Evolutionary conservation across 352 stramenopile species (phyloP).

Genomic region (Achlya hypogyna): DNA sequence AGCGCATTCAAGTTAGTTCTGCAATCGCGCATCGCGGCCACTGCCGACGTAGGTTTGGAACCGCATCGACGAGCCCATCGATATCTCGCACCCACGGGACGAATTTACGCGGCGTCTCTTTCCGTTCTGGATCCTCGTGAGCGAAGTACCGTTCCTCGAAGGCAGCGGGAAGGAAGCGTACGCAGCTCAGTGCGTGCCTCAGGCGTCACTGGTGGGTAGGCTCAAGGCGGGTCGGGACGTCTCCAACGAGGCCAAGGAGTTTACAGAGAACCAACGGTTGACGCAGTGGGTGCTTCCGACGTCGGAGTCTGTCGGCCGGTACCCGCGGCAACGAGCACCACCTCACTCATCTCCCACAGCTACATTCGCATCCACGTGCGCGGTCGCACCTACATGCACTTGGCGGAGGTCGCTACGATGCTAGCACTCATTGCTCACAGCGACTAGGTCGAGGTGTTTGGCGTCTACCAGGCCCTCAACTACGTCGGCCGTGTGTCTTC

Average conservation of each 20-base stretch:
- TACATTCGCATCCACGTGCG: constrained; percentile 86
- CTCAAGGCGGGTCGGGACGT: constrained; percentile 77
- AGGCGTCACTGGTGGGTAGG: constrained; percentile 18
- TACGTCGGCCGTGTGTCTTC: constrained; percentile 74
- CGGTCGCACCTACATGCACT: constrained; percentile 82
- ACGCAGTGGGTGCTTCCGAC: constrained; percentile 84
- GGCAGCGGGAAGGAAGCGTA: constrained; percentile 67
- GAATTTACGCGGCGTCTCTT: constrained; percentile 82
- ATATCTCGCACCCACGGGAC: constrained; percentile 55
- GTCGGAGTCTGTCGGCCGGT: constrained; percentile 71
- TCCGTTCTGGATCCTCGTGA: constrained; percentile 90
- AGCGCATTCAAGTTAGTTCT: constrained; percentile 50
- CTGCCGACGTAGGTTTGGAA: constrained; percentile 76
- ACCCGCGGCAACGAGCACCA: constrained; percentile 26
- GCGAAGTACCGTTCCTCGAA: constrained; percentile 78
- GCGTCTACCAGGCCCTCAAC: constrained; percentile 74
- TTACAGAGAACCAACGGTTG: constrained; percentile 64
- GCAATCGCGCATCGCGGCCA: neutral
- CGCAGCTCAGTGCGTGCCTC: neutral
- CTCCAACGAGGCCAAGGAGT: constrained; percentile 67
- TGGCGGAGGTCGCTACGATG: constrained; percentile 41
- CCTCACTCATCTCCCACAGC: neutral
- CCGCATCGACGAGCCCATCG: constrained; percentile 76
- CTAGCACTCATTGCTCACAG: neutral
- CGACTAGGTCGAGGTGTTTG: constrained; percentile 83